phyloP scores from a whole-genome alignment of 2,329 filamentous ascomycete genomes.

The Fusarium stilboides region DNA sequence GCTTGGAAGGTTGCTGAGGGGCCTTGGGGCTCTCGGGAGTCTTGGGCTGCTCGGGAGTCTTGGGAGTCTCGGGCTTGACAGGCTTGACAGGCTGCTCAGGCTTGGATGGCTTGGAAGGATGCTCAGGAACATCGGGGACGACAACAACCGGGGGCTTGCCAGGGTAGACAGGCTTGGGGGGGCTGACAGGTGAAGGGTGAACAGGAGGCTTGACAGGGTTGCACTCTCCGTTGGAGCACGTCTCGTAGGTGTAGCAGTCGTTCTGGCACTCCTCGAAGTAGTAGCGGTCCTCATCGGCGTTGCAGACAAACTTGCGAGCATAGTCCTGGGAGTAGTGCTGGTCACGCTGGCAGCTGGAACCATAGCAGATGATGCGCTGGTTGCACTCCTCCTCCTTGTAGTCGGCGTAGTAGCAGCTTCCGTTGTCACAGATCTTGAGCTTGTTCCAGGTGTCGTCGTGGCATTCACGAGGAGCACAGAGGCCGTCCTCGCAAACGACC shows the following conservation, averaged over 20 bases:
- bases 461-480: conserved; percentile 52
- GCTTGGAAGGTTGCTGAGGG: not conserved
- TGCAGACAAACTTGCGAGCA: conserved; percentile 54
- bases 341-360: conserved; percentile 49
- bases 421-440: conserved; percentile 53
- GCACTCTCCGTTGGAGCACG: conserved; percentile 49
- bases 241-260: conserved; percentile 50
- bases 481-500: conserved; percentile 54
- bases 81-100: conserved; percentile 1
- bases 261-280: conserved; percentile 50
- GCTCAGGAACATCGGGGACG: conserved; percentile 3
- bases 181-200: conserved; percentile 1
- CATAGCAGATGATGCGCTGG: conserved; percentile 55
- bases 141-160: conserved; percentile 24
- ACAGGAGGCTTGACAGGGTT: conserved; percentile 29
- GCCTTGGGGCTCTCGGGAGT: not conserved
- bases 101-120: not conserved
- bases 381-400: conserved; percentile 51
- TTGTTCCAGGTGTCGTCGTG: conserved; percentile 48
- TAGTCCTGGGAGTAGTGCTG: conserved; percentile 49
- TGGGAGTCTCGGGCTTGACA: not conserved
- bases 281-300: conserved; percentile 48
- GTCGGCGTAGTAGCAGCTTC: conserved; percentile 50
- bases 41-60: not conserved
- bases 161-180: conserved; percentile 15